Conservation (phyloP, 768 basidiomycete genomes). For the Daedalea quercina region DNA sequence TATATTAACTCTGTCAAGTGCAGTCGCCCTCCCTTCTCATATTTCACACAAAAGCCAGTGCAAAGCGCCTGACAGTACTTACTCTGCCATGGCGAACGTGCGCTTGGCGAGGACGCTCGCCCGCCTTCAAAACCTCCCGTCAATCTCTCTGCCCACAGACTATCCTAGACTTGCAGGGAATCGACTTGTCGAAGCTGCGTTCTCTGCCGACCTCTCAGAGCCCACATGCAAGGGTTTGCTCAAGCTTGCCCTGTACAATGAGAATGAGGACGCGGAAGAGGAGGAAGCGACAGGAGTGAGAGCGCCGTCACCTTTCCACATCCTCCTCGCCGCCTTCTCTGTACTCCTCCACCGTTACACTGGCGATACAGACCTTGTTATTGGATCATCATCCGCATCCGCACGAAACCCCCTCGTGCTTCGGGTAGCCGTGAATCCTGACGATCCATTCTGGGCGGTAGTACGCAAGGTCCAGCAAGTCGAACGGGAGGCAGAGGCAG, state of each 20-base stretch:
- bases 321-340: constrained; percentile 87
- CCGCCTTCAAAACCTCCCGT: constrained; percentile 75
- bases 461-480: constrained; percentile 80
- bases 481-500: constrained; percentile 75
- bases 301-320: constrained; percentile 80
- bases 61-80: too few relatives aligned
- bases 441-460: constrained; percentile 85
- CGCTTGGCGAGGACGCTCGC: constrained; percentile 46
- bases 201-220: constrained; percentile 63
- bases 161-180: constrained; percentile 80
- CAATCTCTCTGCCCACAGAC: constrained; percentile 91
- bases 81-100: constrained; percentile 13
- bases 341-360: constrained; percentile 92
- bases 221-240: constrained; percentile 73
- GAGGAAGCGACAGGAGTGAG: constrained; percentile 25
- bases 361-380: constrained; percentile 88
- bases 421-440: constrained; percentile 74
- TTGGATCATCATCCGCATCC: constrained; percentile 79
- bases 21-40: too few relatives aligned
- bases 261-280: constrained; percentile 47
- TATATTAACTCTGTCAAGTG: too few relatives aligned
- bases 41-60: too few relatives aligned
- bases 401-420: constrained; percentile 78
- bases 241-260: constrained; percentile 72
- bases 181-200: constrained; percentile 80